phyloP scores from a whole-genome alignment of 345 rosid species.

The Firmiana major region DNA sequence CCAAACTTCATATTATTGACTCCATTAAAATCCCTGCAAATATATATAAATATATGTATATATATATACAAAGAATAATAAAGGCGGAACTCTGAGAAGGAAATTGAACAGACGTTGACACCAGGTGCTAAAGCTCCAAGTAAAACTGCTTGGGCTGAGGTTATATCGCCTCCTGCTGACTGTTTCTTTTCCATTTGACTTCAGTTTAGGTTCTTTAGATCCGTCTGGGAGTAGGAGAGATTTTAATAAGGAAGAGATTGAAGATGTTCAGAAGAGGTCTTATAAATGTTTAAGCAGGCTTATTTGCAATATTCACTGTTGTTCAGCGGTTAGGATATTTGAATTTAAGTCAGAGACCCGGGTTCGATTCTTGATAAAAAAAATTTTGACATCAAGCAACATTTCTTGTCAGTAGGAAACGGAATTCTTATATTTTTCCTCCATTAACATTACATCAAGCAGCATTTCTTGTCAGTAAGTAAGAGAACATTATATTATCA shows the following conservation, averaged over 20 bases:
- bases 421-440: too few species aligned
- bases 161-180: conserved; percentile 28
- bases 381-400: too few species aligned
- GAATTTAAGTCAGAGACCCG: conserved; percentile 66
- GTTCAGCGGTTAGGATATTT: conserved; percentile 90
- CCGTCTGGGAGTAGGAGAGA: too few species aligned
- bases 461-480: neutral
- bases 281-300: too few species aligned
- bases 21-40: neutral
- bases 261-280: too few species aligned
- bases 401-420: too few species aligned
- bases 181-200: conserved; percentile 20
- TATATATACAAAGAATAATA: neutral
- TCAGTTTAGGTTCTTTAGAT: neutral
- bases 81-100: neutral
- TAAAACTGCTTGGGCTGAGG: conserved; percentile 69
- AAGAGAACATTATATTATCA: neutral
- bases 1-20: neutral
- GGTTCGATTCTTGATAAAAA: conserved; percentile 63
- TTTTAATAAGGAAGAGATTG: too few species aligned
- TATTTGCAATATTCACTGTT: too few species aligned
- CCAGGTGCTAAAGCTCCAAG: conserved; percentile 89
- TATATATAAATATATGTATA: neutral
- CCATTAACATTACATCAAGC: too few species aligned
- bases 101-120: conserved; percentile 53